These are phyloP conservation scores for Backusella macrospora DNA, from an alignment of 192 early-diverging fungal genomes.

Conservation along the genomic window DNA sequence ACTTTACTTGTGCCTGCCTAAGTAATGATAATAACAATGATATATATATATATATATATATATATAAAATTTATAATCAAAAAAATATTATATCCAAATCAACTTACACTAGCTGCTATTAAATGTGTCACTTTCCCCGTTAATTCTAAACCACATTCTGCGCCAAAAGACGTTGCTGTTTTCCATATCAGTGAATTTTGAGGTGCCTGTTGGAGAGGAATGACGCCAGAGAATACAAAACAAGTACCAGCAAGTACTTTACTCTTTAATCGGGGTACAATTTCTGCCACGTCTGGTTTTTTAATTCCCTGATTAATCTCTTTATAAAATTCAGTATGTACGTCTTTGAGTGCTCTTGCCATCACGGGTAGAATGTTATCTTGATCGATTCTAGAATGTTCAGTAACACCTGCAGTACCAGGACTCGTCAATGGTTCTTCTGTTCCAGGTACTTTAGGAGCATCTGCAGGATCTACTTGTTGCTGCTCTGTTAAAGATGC, in stretches of 20 bases:
- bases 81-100: not conserved
- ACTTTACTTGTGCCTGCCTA: conserved; percentile 80
- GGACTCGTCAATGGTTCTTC: not conserved
- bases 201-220: conserved; percentile 65
- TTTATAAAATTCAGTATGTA: conserved; percentile 80
- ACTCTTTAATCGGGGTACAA: conserved; percentile 65
- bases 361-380: not conserved
- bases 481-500: conserved; percentile 1
- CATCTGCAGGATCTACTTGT: conserved; percentile 19
- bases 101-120: conserved; percentile 77
- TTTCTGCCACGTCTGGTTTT: conserved; percentile 40
- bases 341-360: conserved; percentile 52
- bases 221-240: conserved; percentile 82
- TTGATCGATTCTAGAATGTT: not conserved
- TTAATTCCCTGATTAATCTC: not conserved
- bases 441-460: conserved; percentile 11
- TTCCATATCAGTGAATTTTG: conserved; percentile 79
- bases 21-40: not conserved
- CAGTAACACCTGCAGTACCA: not conserved
- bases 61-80: not conserved
- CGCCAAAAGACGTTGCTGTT: conserved; percentile 83
- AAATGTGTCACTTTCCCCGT: conserved; percentile 79
- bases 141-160: conserved; percentile 69
- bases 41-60: not conserved
- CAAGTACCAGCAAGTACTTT: conserved; percentile 67